Conservation (phyloP, 768 basidiomycete genomes). For the Glaciozyma martinii region DNA sequence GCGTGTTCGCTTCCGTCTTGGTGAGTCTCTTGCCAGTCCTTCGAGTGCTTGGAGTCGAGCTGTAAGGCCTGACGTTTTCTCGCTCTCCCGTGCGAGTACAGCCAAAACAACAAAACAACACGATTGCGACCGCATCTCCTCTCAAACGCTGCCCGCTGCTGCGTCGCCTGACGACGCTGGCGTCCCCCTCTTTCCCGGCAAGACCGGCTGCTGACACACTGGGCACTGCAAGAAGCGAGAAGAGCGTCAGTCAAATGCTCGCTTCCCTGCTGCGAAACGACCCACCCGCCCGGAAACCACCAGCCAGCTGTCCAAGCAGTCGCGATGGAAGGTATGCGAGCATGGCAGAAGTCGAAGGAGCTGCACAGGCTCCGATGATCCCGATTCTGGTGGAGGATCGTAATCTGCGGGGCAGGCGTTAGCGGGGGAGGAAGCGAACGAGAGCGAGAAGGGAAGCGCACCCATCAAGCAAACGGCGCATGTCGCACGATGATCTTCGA, state of each 20-base stretch:
- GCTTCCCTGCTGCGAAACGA: neutral
- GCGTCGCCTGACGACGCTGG: neutral
- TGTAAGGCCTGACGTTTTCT: too few species aligned
- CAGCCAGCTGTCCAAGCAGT: conserved; percentile 24
- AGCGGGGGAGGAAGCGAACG: neutral
- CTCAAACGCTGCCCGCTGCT: too few species aligned
- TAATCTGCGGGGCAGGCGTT: conserved; percentile 5
- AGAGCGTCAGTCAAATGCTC: neutral
- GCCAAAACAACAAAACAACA: too few species aligned
- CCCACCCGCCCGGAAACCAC: conserved; percentile 15
- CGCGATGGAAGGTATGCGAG: conserved; percentile 20
- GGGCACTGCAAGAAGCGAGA: conserved; percentile 3
- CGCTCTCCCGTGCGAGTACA: too few species aligned
- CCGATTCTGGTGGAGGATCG: conserved; percentile 6
- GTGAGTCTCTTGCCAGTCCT: too few species aligned
- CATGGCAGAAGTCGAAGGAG: conserved; percentile 16
- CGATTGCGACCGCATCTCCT: too few species aligned
- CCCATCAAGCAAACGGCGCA: conserved; percentile 28
- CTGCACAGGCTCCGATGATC: conserved; percentile 2
- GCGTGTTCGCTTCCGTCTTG: too few species aligned
- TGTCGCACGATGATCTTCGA: conserved; percentile 15
- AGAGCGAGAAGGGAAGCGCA: neutral
- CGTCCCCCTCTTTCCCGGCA: conserved; percentile 7
- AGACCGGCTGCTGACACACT: conserved; percentile 16
- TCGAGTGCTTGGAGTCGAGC: too few species aligned